Evolutionary conservation across 1,284 basidiomycete genomes (phyloP).

Genomic region (Puccinia polysora): DNA sequence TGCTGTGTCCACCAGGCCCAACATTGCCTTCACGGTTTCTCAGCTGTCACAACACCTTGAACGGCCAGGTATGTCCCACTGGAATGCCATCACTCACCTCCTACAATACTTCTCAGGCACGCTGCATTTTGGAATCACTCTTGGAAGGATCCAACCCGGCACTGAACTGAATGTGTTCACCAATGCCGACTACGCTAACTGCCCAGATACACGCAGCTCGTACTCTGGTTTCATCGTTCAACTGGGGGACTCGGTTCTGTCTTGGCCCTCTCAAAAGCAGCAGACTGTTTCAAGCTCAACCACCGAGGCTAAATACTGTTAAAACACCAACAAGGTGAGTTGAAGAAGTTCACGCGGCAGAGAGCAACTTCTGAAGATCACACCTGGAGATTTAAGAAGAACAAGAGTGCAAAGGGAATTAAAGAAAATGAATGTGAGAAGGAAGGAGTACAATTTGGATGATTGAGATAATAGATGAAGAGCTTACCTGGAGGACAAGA

Average conservation of each 20-base stretch:
- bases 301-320: not conserved
- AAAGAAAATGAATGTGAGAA: too few relatives aligned
- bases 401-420: too few relatives aligned
- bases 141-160: not conserved
- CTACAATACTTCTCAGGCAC: not conserved
- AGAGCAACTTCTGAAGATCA: too few relatives aligned
- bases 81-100: not conserved
- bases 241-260: not conserved
- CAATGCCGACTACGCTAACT: not conserved
- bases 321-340: too few relatives aligned
- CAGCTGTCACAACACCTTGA: constrained; percentile 10
- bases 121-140: not conserved
- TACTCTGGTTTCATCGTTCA: not conserved
- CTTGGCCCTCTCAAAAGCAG: not conserved
- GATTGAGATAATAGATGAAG: too few relatives aligned
- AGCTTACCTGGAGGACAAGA: too few relatives aligned
- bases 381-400: too few relatives aligned
- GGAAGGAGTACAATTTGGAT: too few relatives aligned
- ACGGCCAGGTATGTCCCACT: not conserved
- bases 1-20: not conserved
- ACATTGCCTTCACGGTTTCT: not conserved
- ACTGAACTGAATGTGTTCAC: not conserved
- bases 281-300: not conserved
- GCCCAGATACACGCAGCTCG: not conserved
- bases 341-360: too few relatives aligned